Percentiles rank a stretch among this genome's conserved stretches.
phyloP scores from a whole-genome alignment of 78 protist species.

The Dictyostelium purpureum region DNA sequence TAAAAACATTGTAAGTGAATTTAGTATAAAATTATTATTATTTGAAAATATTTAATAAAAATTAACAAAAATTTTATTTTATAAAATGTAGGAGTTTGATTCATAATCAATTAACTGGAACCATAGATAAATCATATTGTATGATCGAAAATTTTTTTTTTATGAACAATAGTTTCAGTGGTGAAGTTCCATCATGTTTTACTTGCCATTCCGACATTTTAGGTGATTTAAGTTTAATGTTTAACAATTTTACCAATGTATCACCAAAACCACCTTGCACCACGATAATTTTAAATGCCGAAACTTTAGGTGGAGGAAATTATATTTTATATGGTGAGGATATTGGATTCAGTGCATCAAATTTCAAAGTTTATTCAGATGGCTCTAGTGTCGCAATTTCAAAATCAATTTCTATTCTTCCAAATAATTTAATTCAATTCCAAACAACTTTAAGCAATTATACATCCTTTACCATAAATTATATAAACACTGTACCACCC shows the following conservation, averaged over 20 bases:
- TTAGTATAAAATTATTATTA: no score
- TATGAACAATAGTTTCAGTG: background rate
- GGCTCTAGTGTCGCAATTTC: no score
- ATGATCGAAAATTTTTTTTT: background rate
- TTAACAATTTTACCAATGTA: background rate
- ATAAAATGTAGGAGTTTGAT: no score
- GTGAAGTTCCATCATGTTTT: conserved; percentile 4
- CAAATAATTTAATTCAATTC: no score
- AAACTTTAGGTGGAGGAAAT: background rate
- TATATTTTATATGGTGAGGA: background rate
- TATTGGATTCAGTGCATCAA: background rate
- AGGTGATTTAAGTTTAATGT: background rate
- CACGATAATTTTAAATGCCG: background rate
- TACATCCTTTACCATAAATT: no score
- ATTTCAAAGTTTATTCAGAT: no score
- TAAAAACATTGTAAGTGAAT: no score
- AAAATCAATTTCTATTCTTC: no score
- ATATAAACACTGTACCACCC: no score
- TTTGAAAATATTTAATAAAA: no score
- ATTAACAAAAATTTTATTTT: no score
- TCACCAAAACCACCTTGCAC: background rate
- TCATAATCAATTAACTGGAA: background rate
- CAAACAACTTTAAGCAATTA: no score
- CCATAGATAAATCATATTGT: background rate
- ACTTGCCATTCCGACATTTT: background rate